Conservation (phyloP, 352 stramenopile species). For the Globisporangium okanoganense region DNA sequence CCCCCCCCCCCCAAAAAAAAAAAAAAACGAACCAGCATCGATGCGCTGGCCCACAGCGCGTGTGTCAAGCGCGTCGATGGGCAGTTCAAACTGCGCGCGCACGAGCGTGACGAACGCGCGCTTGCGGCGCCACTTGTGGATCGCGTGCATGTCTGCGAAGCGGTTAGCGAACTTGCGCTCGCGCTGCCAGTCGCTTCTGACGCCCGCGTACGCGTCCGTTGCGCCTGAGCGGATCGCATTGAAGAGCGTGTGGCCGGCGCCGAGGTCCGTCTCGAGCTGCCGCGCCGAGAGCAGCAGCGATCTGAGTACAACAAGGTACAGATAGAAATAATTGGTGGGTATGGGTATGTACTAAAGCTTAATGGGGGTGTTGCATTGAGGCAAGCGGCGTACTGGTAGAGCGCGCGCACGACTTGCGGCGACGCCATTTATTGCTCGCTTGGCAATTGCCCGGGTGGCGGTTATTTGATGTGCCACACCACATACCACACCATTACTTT, state of each 20-base stretch:
- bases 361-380: neutral
- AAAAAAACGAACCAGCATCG: slow-evolving; percentile 40
- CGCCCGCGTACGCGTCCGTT: slow-evolving; percentile 55
- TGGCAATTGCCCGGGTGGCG: neutral
- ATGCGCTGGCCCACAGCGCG: slow-evolving; percentile 35
- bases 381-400: slow-evolving; percentile 32
- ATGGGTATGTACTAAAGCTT: neutral
- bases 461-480: no score
- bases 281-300: slow-evolving; percentile 48
- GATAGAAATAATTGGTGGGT: neutral
- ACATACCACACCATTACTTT: no score
- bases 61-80: slow-evolving; percentile 26
- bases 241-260: slow-evolving; percentile 45
- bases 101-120: slow-evolving; percentile 40
- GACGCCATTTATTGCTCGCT: slow-evolving; percentile 11
- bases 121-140: slow-evolving; percentile 25
- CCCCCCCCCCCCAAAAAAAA: no score
- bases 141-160: slow-evolving; percentile 42
- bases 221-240: slow-evolving; percentile 62
- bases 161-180: slow-evolving; percentile 56
- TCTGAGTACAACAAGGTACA: slow-evolving; percentile 16
- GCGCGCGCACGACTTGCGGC: slow-evolving; percentile 29
- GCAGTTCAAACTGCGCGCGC: slow-evolving; percentile 42
- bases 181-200: slow-evolving; percentile 72
- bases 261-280: slow-evolving; percentile 52